Evolutionary conservation across 169 alveolate genomes (phyloP).

Genomic region (Babesia caballi): DNA sequence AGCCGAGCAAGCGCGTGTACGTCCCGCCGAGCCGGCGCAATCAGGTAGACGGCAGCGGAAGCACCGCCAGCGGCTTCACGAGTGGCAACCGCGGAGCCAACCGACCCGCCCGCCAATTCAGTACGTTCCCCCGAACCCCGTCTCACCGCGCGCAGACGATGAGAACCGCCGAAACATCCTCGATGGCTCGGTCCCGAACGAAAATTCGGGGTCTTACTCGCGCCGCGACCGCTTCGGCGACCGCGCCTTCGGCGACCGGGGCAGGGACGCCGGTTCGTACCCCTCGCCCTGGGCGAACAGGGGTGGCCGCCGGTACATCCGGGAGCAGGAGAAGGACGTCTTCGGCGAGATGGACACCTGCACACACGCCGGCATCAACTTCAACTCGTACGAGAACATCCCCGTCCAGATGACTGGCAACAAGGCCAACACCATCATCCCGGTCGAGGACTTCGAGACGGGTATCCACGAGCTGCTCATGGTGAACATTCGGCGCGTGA

Average conservation of each 20-base stretch:
- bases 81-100: slow-evolving; percentile 15
- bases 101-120: slow-evolving; percentile 9
- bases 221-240: slow-evolving; percentile 43
- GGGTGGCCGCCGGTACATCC: slow-evolving; percentile 75
- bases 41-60: slow-evolving; percentile 28
- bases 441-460: slow-evolving; percentile 72
- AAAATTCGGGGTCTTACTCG: slow-evolving; percentile 18
- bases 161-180: slow-evolving; percentile 21
- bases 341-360: slow-evolving; percentile 73
- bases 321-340: slow-evolving; percentile 80
- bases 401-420: slow-evolving; percentile 86
- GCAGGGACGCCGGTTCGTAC: slow-evolving; percentile 5
- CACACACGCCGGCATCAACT: slow-evolving; percentile 81
- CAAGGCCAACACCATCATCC: slow-evolving; percentile 69
- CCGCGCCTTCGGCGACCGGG: not conserved
- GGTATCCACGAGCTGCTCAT: slow-evolving; percentile 72
- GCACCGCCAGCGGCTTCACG: slow-evolving; percentile 9
- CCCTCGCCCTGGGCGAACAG: slow-evolving; percentile 80
- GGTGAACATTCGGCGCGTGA: slow-evolving; percentile 75
- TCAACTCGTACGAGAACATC: slow-evolving; percentile 81
- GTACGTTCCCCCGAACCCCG: not conserved
- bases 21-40: slow-evolving; percentile 67
- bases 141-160: not conserved
- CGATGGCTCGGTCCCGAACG: not conserved
- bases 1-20: slow-evolving; percentile 52